Conservation (phyloP, 345 rosid genomes). For the Cardamine resedifolia region DNA sequence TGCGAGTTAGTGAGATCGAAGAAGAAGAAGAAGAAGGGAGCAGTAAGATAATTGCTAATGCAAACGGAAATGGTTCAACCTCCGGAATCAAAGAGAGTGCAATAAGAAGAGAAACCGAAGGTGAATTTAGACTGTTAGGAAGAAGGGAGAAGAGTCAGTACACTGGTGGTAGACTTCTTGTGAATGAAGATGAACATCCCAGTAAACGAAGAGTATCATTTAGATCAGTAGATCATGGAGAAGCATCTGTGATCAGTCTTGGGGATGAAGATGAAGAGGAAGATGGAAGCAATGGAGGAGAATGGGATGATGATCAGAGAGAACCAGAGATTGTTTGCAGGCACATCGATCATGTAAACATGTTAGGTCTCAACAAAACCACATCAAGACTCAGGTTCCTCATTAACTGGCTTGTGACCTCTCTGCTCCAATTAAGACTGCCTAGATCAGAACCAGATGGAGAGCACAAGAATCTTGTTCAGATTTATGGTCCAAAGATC, state of each 20-base stretch:
- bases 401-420: slow-evolving; percentile 97
- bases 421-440: slow-evolving; percentile 79
- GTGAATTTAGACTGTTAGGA: slow-evolving; percentile 92
- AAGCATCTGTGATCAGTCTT: slow-evolving; percentile 57
- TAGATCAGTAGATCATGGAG: slow-evolving; percentile 77
- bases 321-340: slow-evolving; percentile 86
- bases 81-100: slow-evolving; percentile 87
- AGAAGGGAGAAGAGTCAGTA: slow-evolving; percentile 75
- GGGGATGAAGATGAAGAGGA: slow-evolving; percentile 69
- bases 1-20: slow-evolving; percentile 59
- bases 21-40: slow-evolving; percentile 76
- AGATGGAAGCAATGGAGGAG: slow-evolving; percentile 61
- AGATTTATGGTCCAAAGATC: slow-evolving; percentile 94
- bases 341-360: slow-evolving; percentile 88
- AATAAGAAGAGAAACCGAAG: slow-evolving; percentile 98
- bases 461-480: slow-evolving; percentile 62
- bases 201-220: slow-evolving; percentile 91
- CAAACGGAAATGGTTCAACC: slow-evolving; percentile 51
- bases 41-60: slow-evolving; percentile 36
- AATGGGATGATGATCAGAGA: slow-evolving; percentile 68
- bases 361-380: slow-evolving; percentile 96
- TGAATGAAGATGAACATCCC: slow-evolving; percentile 77
- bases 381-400: slow-evolving; percentile 74
- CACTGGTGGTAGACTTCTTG: slow-evolving; percentile 69
- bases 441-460: slow-evolving; percentile 59